These are phyloP conservation scores for Colletotrichum ledebouriae DNA, from an alignment of 2,329 filamentous ascomycete genomes.

Conservation along the genomic window DNA sequence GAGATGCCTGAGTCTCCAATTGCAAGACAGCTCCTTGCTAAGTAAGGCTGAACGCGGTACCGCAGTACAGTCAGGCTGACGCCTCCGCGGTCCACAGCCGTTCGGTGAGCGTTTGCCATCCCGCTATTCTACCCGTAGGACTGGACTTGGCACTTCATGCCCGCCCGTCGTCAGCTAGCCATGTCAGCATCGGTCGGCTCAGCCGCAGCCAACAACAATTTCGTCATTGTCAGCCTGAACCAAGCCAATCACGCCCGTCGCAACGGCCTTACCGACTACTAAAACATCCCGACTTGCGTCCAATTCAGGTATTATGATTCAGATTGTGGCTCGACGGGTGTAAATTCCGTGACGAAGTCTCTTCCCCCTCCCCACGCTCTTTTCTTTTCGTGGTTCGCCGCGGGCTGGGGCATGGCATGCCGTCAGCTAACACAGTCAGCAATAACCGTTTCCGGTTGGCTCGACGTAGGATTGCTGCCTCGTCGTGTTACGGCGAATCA, in stretches of 20 bases:
- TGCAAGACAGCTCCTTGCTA: constrained; percentile 13
- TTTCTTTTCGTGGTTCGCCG: not conserved
- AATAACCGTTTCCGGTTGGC: not conserved
- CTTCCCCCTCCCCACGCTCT: no score
- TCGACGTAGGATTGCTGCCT: constrained; percentile 4
- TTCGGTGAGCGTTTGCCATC: constrained; percentile 5
- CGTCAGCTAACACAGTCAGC: constrained; percentile 2
- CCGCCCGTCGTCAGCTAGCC: constrained; percentile 9
- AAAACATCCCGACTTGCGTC: constrained; percentile 12
- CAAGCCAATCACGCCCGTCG: not conserved
- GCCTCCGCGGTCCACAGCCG: not conserved
- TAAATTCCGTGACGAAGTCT: not conserved
- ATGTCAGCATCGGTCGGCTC: constrained; percentile 25
- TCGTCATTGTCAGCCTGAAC: constrained; percentile 9
- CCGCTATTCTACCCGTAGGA: not conserved
- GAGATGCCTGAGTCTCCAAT: not conserved
- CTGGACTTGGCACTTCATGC: not conserved
- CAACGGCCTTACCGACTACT: not conserved
- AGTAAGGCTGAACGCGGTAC: constrained; percentile 5
- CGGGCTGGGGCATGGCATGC: constrained; percentile 1
- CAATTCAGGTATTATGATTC: constrained; percentile 1
- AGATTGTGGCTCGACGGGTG: constrained; percentile 12
- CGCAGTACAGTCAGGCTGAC: not conserved
- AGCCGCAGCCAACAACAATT: constrained; percentile 13
- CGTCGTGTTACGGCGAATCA: not conserved